A percentile compares a stretch with the other conserved stretches of the same genome.
Conservation (phyloP, 176 grass and related monocot species). For the Hyparrhenia diplandra region DNA sequence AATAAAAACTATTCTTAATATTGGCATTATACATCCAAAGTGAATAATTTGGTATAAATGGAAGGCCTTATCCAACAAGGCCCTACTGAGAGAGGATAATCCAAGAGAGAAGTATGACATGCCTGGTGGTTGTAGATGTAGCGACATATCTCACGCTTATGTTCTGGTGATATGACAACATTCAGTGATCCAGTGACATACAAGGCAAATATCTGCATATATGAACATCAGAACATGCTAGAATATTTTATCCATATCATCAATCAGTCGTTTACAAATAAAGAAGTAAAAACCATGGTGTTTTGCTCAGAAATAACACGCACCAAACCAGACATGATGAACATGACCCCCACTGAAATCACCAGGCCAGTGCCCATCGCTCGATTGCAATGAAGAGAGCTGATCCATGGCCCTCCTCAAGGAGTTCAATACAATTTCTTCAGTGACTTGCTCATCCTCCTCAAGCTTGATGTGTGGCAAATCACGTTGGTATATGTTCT, state of each 20-base stretch:
- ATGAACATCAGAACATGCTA: no score
- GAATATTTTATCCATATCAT: background rate
- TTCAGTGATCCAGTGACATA: conserved; percentile 26
- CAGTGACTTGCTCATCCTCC: conserved; percentile 15
- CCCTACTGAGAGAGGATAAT: background rate
- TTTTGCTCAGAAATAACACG: background rate
- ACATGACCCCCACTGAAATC: conserved; percentile 56
- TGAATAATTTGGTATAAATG: background rate
- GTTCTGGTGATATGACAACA: background rate
- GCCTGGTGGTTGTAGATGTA: conserved; percentile 45
- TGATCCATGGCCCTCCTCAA: conserved; percentile 29
- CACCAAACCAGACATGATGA: conserved; percentile 64
- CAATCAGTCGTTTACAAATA: background rate
- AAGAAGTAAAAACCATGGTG: background rate
- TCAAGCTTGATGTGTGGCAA: background rate
- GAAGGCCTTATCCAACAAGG: background rate
- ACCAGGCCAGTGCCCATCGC: conserved; percentile 54
- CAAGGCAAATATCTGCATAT: conserved; percentile 29
- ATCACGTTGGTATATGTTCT: background rate
- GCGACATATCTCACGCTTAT: conserved; percentile 33
- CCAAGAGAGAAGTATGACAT: background rate
- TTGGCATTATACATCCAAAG: background rate
- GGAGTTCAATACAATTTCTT: conserved; percentile 19
- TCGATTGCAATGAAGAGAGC: conserved; percentile 41
- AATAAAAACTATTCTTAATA: background rate